These are phyloP conservation scores for Vachellia pachyceras DNA, from an alignment of 306 rosid genomes.

Conservation along the genomic window DNA sequence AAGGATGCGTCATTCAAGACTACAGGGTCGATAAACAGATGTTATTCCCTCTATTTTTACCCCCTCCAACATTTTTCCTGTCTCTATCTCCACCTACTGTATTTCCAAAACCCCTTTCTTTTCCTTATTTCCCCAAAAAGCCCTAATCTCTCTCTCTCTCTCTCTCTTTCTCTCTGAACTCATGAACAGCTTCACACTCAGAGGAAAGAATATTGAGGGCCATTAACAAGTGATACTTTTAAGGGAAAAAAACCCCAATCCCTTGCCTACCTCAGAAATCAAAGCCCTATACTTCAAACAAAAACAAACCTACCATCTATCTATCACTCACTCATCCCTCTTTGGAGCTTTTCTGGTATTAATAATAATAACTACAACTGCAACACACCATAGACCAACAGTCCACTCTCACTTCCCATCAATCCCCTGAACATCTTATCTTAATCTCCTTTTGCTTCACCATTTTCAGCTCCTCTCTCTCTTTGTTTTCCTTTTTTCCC, in stretches of 20 bases:
- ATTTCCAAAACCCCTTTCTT: slow-evolving; percentile 35
- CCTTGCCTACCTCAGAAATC: slow-evolving; percentile 52
- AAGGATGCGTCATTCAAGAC: slow-evolving; percentile 76
- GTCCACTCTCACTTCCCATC: slow-evolving; percentile 73
- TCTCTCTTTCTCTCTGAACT: background rate
- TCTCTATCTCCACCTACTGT: slow-evolving; percentile 56
- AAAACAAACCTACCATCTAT: too few relatives aligned
- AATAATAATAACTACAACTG: slow-evolving; percentile 44
- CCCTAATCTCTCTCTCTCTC: slow-evolving; percentile 44
- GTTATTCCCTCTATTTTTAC: slow-evolving; percentile 57
- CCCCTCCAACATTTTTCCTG: slow-evolving; percentile 56
- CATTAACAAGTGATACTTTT: slow-evolving; percentile 39
- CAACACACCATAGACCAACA: slow-evolving; percentile 50
- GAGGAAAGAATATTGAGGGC: slow-evolving; percentile 36
- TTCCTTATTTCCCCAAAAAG: slow-evolving; percentile 54
- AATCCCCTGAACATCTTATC: slow-evolving; percentile 81
- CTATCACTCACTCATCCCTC: background rate
- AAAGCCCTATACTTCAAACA: slow-evolving; percentile 27
- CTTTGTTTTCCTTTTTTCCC: slow-evolving; percentile 13
- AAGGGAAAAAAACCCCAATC: slow-evolving; percentile 40
- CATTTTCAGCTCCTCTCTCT: slow-evolving; percentile 54
- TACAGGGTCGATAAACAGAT: slow-evolving; percentile 62
- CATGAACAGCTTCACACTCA: background rate
- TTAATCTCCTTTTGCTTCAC: slow-evolving; percentile 53
- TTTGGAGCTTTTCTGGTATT: slow-evolving; percentile 43